Conservation (phyloP, 495 filamentous ascomycete genomes). For the Aspergillus mulundensis region DNA sequence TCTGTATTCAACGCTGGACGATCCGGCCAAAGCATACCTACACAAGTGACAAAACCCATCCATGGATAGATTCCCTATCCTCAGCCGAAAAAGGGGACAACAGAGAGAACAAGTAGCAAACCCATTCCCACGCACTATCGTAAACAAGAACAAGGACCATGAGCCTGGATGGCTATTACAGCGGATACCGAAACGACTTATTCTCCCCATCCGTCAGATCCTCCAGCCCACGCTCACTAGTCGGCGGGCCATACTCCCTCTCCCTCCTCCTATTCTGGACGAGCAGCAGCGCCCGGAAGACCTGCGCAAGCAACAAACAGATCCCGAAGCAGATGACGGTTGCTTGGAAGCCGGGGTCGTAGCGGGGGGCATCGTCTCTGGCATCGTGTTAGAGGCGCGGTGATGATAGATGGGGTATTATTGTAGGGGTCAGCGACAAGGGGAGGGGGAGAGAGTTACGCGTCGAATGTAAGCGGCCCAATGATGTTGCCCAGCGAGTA, state of each 20-base stretch:
- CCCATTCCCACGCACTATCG: too few species aligned
- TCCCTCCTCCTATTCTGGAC: conserved; percentile 6
- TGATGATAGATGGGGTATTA: background rate
- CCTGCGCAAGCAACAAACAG: conserved; percentile 8
- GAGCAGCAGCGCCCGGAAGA: background rate
- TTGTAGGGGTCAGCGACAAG: background rate
- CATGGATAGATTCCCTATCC: too few species aligned
- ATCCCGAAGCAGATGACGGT: conserved; percentile 12
- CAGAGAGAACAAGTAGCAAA: too few species aligned
- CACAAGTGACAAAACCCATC: too few species aligned
- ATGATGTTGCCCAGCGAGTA: conserved; percentile 12
- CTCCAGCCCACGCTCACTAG: conserved; percentile 3
- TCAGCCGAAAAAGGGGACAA: too few species aligned
- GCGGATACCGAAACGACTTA: conserved; percentile 13
- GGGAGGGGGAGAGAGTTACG: background rate
- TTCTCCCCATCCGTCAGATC: conserved; percentile 12
- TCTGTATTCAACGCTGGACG: too few species aligned
- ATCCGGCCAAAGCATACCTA: too few species aligned
- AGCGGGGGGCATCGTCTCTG: conserved; percentile 8
- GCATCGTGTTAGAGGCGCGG: background rate
- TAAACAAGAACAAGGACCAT: too few species aligned
- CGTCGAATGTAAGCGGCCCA: conserved; percentile 8
- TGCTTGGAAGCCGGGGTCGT: conserved; percentile 10
- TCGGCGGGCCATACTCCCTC: conserved; percentile 6
- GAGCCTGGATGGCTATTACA: too few species aligned